Evolutionary conservation across 1,139 yeast genomes (phyloP).

Genomic region (Yarrowia galli): DNA sequence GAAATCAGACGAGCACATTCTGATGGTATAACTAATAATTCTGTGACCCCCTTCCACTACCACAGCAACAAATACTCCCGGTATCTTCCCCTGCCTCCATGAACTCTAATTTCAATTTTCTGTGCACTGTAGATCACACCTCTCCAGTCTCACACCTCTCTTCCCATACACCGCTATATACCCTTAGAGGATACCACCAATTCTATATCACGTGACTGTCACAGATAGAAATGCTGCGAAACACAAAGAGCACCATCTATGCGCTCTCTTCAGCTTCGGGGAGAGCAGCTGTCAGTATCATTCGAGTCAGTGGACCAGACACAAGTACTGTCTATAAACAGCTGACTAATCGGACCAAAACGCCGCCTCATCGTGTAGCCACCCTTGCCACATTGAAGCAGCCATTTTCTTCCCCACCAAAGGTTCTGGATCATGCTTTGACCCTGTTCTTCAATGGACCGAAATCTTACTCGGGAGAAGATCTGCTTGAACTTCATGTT

Average conservation of each 20-base stretch:
- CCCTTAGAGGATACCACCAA: neutral
- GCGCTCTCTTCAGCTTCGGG: slow-evolving; percentile 88
- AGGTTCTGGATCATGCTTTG: slow-evolving; percentile 77
- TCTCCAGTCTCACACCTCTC: neutral
- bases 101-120: slow-evolving; percentile 8
- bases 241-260: slow-evolving; percentile 63
- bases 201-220: neutral
- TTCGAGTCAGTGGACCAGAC: slow-evolving; percentile 80
- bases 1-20: no score
- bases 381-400: slow-evolving; percentile 55
- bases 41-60: no score
- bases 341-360: slow-evolving; percentile 55
- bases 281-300: slow-evolving; percentile 85
- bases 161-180: neutral
- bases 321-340: slow-evolving; percentile 55
- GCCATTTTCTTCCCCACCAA: slow-evolving; percentile 43
- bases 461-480: slow-evolving; percentile 92
- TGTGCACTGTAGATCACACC: neutral
- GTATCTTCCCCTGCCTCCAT: neutral
- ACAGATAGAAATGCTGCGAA: neutral
- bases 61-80: no score
- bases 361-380: slow-evolving; percentile 63
- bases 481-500: slow-evolving; percentile 79
- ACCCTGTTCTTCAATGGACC: slow-evolving; percentile 75
- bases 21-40: no score